These are phyloP conservation scores for Stereum hirsutum DNA, from an alignment of 1,284 basidiomycete genomes.

Conservation along the genomic window DNA sequence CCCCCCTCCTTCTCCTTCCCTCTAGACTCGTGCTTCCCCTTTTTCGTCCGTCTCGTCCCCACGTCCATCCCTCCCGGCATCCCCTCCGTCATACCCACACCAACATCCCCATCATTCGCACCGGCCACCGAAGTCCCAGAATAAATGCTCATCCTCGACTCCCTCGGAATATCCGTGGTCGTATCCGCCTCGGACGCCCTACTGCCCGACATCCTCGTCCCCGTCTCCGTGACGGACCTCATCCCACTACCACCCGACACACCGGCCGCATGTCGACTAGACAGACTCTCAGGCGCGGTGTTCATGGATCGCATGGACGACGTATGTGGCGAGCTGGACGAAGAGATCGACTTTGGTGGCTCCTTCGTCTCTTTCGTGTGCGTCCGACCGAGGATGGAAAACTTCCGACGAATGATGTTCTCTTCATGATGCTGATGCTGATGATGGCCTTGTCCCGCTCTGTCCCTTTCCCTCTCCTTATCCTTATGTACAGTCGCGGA, in stretches of 20 bases:
- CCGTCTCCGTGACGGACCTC: constrained; percentile 9
- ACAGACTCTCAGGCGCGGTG: constrained; percentile 22
- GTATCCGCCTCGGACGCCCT: constrained; percentile 1
- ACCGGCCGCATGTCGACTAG: constrained; percentile 11
- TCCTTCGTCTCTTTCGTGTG: constrained; percentile 12
- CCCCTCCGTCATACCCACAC: background rate
- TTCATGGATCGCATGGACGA: constrained; percentile 26
- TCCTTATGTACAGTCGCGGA: constrained; percentile 3
- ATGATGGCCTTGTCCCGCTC: constrained; percentile 5
- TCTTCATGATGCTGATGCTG: constrained; percentile 5
- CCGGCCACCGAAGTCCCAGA: constrained; percentile 7
- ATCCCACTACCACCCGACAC: constrained; percentile 1
- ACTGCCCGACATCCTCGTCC: constrained; percentile 1
- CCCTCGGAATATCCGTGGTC: background rate
- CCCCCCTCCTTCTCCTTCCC: background rate
- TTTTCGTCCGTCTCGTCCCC: background rate
- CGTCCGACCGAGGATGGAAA: constrained; percentile 22
- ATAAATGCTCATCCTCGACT: constrained; percentile 4
- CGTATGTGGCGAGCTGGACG: constrained; percentile 21
- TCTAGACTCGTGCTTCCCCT: background rate
- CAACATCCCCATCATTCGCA: background rate
- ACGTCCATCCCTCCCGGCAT: background rate
- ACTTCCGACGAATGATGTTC: constrained; percentile 18
- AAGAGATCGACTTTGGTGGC: constrained; percentile 24
- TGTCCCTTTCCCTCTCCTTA: background rate